Base-by-base conservation (phyloP, 2,329 filamentous ascomycete genomes). In the Talaromyces sp. region DNA sequence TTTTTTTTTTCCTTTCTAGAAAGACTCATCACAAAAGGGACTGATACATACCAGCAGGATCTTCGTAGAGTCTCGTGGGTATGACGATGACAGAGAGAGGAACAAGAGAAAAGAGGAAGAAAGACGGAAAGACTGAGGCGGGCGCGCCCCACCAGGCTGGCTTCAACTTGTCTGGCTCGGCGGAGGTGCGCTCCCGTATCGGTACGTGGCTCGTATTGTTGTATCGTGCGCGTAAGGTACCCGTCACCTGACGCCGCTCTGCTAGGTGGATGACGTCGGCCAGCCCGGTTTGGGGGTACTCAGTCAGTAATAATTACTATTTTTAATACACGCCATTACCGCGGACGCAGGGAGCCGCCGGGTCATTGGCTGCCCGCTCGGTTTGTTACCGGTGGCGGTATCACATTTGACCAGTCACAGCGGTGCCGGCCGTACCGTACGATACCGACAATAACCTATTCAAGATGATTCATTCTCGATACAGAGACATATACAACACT, bases 51-150 rank as follows among this genome's bases (percentile, higher is more conserved):
- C 48, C 48, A 29, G 24, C 11, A 29, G 48, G 48, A 27, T n/a
- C 24, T 24, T 17, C 43, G 1, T 4, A n/a, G 48, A 52, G 66
- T 65, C 67, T 66, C 63, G 65, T 65, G 77, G 78, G 68, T 80
- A 63, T 53, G 19, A 56, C 19, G 62, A 64, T 48, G 64, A 65
- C 61, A 64, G 62, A 64, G 62, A 65, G 65, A 63, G 61, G 54
- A 17, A 55, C 31, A 60, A 60, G 67, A n/a, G 41, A 65, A 63
- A 53, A 61, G 58, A 67, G 64, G 64, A 67, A 64, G 66, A 67
- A 67, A 66, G 65, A 67, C 66, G 17, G 67, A 67, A 62, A 26
- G 29, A 46, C 43, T 46, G 63, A n/a, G 57, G 35, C 35, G 35
- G 35, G 14, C 5, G 35, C 63, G 66, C 62, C 51, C n/a, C 26